A percentile compares a stretch with the other conserved stretches of the same genome.
These are phyloP conservation scores for Peniophora sp. DNA, from an alignment of 1,284 basidiomycete genomes.

Conservation along the genomic window DNA sequence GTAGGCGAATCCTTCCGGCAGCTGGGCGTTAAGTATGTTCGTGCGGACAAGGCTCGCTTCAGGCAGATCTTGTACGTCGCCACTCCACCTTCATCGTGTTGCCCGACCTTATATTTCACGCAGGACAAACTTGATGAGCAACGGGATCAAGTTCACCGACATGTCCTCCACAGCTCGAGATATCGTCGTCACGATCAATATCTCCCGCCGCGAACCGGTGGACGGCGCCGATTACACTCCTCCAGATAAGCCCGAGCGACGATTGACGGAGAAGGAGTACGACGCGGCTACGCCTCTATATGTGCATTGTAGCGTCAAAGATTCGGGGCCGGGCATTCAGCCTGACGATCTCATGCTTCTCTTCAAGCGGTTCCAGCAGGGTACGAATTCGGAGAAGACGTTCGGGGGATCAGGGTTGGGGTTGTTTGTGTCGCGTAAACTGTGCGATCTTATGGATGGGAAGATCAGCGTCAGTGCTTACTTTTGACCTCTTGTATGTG, in stretches of 20 bases:
- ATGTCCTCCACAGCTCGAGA: neutral
- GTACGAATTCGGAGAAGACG: neutral
- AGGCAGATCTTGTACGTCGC: neutral
- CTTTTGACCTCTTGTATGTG: neutral
- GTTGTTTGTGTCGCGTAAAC: constrained; percentile 1
- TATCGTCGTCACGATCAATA: neutral
- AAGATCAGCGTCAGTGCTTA: neutral
- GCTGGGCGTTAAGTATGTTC: neutral
- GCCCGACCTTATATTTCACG: neutral
- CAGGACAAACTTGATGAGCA: neutral
- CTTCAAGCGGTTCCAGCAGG: constrained; percentile 1
- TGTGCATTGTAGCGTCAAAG: neutral
- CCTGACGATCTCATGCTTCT: neutral
- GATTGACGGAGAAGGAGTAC: neutral
- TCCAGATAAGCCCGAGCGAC: neutral
- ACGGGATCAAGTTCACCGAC: constrained; percentile 1
- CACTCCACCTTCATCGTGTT: neutral
- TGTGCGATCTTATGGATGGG: constrained; percentile 1
- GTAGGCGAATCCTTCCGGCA: neutral
- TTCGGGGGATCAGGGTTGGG: neutral
- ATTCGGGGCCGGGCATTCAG: neutral
- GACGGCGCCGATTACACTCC: neutral
- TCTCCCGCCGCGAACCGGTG: neutral
- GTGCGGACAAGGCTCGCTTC: neutral
- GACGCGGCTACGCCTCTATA: neutral